Evolutionary conservation across 2,329 filamentous ascomycete genomes (phyloP).

Genomic region (Cytospora leucostoma): DNA sequence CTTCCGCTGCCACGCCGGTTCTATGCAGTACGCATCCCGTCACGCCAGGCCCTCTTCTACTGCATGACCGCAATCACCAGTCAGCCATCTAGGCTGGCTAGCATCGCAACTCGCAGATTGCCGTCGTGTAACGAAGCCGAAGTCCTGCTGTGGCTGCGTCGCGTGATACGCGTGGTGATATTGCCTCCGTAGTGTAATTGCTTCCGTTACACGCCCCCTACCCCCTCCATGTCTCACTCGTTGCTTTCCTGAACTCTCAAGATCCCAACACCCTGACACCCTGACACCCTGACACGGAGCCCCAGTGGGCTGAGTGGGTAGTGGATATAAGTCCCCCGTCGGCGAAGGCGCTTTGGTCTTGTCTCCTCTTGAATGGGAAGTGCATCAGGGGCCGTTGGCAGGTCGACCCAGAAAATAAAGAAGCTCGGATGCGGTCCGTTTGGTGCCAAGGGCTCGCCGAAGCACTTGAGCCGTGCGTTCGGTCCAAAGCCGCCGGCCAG

Average conservation of each 20-base stretch:
- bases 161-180: background rate
- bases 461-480: background rate
- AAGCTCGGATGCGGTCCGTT: conserved; percentile 1
- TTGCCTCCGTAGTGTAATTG: background rate
- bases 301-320: background rate
- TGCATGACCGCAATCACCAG: background rate
- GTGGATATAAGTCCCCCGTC: background rate
- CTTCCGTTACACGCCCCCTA: background rate
- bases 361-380: background rate
- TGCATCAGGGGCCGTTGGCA: background rate
- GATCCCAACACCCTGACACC: background rate
- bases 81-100: background rate
- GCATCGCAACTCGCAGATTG: conserved; percentile 1
- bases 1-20: background rate
- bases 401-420: background rate
- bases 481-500: background rate
- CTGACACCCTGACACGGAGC: background rate
- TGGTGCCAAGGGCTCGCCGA: background rate
- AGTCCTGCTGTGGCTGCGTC: background rate
- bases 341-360: background rate
- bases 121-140: background rate
- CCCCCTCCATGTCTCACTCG: conserved; percentile 1
- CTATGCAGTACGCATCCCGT: background rate
- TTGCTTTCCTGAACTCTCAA: background rate
- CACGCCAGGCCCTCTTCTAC: background rate